Conservation (phyloP, 805 yeast species). For the Sporopachydermia quercuum region DNA sequence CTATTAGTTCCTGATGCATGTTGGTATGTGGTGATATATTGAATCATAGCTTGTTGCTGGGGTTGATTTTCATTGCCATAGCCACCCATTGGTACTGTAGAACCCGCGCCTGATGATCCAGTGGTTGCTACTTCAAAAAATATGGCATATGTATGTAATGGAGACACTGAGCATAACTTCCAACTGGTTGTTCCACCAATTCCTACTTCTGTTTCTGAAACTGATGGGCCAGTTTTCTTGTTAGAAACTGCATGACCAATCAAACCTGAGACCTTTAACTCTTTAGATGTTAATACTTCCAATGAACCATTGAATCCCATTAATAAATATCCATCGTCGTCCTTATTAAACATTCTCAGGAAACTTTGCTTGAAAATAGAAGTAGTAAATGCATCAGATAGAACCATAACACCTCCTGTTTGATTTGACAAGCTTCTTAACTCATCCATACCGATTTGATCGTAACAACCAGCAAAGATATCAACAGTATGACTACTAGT, state of each 20-base stretch:
- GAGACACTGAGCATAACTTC: conserved; percentile 73
- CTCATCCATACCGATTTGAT: conserved; percentile 89
- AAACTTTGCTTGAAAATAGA: conserved; percentile 88
- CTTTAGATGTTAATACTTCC: conserved; percentile 76
- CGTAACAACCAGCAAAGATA: conserved; percentile 89
- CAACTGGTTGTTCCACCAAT: conserved; percentile 85
- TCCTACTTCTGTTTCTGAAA: conserved; percentile 88
- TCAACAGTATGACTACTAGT: conserved; percentile 69
- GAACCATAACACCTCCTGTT: conserved; percentile 81
- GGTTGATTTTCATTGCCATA: not conserved
- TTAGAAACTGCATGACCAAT: conserved; percentile 85
- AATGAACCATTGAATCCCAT: conserved; percentile 86
- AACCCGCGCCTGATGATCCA: conserved; percentile 12
- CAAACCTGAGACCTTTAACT: conserved; percentile 79
- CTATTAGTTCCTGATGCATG: conserved; percentile 89
- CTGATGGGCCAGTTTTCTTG: conserved; percentile 48
- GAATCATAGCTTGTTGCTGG: conserved; percentile 38
- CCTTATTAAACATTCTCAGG: conserved; percentile 75
- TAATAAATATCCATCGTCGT: conserved; percentile 70
- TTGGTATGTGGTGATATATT: conserved; percentile 84
- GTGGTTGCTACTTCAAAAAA: conserved; percentile 63
- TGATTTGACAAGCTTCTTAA: conserved; percentile 75
- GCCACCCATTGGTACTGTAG: not conserved
- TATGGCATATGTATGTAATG: conserved; percentile 76
- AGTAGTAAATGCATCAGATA: conserved; percentile 88